Conservation (phyloP, 1,284 basidiomycete genomes). For the Peniophora sp. region DNA sequence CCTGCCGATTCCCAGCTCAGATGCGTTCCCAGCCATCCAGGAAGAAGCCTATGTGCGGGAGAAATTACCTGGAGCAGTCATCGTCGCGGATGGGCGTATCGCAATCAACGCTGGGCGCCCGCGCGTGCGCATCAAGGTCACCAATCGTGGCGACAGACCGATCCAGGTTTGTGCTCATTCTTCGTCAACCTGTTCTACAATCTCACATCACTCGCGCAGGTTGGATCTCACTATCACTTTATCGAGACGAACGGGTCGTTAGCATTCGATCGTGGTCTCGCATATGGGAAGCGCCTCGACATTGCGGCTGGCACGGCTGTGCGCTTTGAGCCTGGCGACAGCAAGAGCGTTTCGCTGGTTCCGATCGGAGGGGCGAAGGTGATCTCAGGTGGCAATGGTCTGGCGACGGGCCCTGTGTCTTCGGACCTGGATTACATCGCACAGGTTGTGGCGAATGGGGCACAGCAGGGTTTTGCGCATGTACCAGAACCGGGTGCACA, state of each 20-base stretch:
- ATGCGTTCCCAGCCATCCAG: conserved; percentile 54
- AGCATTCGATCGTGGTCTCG: conserved; percentile 73
- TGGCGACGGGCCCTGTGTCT: conserved; percentile 52
- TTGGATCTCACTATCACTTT: conserved; percentile 94
- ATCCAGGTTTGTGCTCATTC: conserved; percentile 60
- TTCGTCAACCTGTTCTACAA: neutral
- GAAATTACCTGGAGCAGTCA: conserved; percentile 67
- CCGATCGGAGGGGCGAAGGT: conserved; percentile 67
- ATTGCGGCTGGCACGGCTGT: conserved; percentile 93
- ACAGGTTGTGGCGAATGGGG: conserved; percentile 32
- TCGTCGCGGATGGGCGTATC: conserved; percentile 64
- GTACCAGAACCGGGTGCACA: conserved; percentile 49
- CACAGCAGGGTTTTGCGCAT: conserved; percentile 58
- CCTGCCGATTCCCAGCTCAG: conserved; percentile 69
- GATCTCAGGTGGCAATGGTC: conserved; percentile 76
- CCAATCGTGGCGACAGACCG: conserved; percentile 91
- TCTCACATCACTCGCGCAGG: too few species aligned
- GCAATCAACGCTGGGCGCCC: conserved; percentile 68
- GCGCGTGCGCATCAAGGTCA: conserved; percentile 70
- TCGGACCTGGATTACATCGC: conserved; percentile 33
- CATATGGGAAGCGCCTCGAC: conserved; percentile 85
- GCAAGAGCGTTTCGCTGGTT: conserved; percentile 79
- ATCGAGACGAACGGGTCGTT: conserved; percentile 83
- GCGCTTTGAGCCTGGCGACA: conserved; percentile 92
- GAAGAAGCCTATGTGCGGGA: conserved; percentile 40